Evolutionary conservation across 495 filamentous ascomycete genomes (phyloP).

Genomic region (Penicillium dipodomyicola): DNA sequence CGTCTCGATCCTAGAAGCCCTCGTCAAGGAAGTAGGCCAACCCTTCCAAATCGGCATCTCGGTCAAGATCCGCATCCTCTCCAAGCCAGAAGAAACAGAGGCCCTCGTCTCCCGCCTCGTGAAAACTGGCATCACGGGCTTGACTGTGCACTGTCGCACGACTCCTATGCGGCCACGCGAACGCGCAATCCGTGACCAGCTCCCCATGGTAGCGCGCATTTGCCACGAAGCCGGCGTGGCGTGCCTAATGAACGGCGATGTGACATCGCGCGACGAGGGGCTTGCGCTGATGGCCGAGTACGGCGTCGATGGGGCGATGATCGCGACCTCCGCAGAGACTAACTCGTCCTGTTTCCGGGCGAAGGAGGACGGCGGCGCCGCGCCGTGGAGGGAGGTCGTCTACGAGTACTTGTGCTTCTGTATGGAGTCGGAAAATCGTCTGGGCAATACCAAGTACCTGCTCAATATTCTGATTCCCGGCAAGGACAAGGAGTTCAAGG

Average conservation of each 20-base stretch:
- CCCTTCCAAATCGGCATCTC: constrained; percentile 83
- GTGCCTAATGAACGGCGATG: constrained; percentile 93
- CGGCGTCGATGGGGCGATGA: constrained; percentile 92
- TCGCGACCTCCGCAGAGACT: constrained; percentile 83
- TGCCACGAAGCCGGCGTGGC: constrained; percentile 82
- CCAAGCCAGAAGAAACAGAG: constrained; percentile 69
- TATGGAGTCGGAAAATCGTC: constrained; percentile 77
- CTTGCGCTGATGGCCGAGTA: constrained; percentile 66
- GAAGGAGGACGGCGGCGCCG: constrained; percentile 60
- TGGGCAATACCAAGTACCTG: constrained; percentile 87
- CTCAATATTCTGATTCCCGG: constrained; percentile 83
- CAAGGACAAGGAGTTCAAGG: constrained; percentile 58
- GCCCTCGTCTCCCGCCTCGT: constrained; percentile 70
- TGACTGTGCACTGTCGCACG: constrained; percentile 94
- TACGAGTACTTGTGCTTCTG: constrained; percentile 66
- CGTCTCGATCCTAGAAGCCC: constrained; percentile 71
- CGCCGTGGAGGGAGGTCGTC: constrained; percentile 72
- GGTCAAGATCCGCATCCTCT: constrained; percentile 90
- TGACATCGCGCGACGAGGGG: constrained; percentile 66
- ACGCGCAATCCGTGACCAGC: constrained; percentile 78
- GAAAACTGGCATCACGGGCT: constrained; percentile 80
- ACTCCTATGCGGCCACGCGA: constrained; percentile 92
- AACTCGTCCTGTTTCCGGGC: constrained; percentile 82
- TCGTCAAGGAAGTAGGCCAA: constrained; percentile 73
- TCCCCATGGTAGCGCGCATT: constrained; percentile 72